Conservation (phyloP, 2,329 filamentous ascomycete genomes). For the Paradendryphiella salina region DNA sequence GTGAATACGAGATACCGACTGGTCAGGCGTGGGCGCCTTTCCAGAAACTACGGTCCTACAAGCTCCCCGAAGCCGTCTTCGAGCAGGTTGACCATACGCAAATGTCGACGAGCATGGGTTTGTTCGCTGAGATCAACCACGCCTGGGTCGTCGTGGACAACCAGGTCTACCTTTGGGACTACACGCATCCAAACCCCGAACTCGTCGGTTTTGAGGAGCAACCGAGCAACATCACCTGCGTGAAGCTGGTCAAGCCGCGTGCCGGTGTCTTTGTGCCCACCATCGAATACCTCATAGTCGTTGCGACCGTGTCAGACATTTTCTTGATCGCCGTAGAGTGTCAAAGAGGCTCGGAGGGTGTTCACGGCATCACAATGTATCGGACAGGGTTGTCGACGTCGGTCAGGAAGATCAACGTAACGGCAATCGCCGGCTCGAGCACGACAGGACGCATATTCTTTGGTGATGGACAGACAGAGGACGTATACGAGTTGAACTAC, state of each 20-base stretch:
- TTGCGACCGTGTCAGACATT: slow-evolving; percentile 84
- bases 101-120: slow-evolving; percentile 87
- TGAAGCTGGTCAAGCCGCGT: slow-evolving; percentile 83
- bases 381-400: slow-evolving; percentile 84
- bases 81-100: slow-evolving; percentile 88
- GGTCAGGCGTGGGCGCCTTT: slow-evolving; percentile 81
- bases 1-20: slow-evolving; percentile 80
- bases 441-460: slow-evolving; percentile 92
- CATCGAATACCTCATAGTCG: slow-evolving; percentile 85
- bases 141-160: slow-evolving; percentile 97
- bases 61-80: slow-evolving; percentile 89
- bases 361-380: slow-evolving; percentile 76
- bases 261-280: slow-evolving; percentile 82
- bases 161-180: slow-evolving; percentile 96
- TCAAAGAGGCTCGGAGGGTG: slow-evolving; percentile 65
- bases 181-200: slow-evolving; percentile 87
- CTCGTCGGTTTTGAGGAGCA: slow-evolving; percentile 91
- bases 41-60: slow-evolving; percentile 81
- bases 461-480: slow-evolving; percentile 75
- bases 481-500: slow-evolving; percentile 92
- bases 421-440: slow-evolving; percentile 74
- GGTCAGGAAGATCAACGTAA: slow-evolving; percentile 75
- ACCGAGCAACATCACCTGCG: slow-evolving; percentile 82
- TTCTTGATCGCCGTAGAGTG: slow-evolving; percentile 81
- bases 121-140: slow-evolving; percentile 93